These are phyloP conservation scores for Suillus alpinus DNA, from an alignment of 768 basidiomycete genomes.

Conservation along the genomic window DNA sequence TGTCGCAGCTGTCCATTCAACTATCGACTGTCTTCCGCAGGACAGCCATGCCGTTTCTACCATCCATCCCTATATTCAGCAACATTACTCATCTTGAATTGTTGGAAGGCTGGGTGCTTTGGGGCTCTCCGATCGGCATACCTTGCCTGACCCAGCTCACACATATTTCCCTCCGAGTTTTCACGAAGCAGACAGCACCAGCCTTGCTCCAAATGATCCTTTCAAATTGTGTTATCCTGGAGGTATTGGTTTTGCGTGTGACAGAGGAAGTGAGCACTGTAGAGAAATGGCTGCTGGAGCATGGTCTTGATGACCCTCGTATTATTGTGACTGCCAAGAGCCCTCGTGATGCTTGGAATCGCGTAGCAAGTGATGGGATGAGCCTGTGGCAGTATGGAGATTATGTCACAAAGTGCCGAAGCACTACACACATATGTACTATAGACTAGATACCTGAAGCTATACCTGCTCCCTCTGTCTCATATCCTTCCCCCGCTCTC, in stretches of 20 bases:
- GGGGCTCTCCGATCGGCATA: constrained; percentile 1
- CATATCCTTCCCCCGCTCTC: too few species aligned
- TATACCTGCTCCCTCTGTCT: too few species aligned
- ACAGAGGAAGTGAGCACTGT: background rate
- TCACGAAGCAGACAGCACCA: background rate
- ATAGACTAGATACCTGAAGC: too few species aligned
- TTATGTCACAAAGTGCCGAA: too few species aligned
- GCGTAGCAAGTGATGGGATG: background rate
- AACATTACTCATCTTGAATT: constrained; percentile 1
- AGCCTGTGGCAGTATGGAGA: too few species aligned
- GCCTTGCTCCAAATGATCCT: background rate
- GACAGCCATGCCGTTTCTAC: background rate
- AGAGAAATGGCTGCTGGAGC: background rate
- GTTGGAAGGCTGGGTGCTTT: constrained; percentile 2
- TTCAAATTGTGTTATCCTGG: background rate
- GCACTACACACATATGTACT: too few species aligned
- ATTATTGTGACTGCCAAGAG: background rate
- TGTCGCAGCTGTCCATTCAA: background rate
- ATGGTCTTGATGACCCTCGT: background rate
- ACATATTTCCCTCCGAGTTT: background rate
- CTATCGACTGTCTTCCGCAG: background rate
- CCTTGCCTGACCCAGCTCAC: background rate
- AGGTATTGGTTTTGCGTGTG: background rate
- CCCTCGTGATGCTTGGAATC: background rate
- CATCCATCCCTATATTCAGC: background rate